Evolutionary conservation across 2,329 filamentous ascomycete genomes (phyloP).

Genomic region (Fusarium solani-melongenae): DNA sequence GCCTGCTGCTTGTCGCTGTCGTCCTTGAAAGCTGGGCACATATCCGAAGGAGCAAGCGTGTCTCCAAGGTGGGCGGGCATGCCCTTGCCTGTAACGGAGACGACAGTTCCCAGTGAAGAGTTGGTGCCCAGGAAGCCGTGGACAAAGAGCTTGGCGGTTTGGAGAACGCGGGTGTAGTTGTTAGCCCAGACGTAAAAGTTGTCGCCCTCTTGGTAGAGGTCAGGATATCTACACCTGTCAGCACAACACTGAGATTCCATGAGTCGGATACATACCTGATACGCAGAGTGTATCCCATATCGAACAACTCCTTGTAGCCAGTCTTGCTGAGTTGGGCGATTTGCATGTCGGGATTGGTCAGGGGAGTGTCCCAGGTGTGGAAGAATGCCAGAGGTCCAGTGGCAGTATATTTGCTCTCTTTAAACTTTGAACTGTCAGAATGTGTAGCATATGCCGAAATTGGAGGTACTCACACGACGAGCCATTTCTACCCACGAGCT

Average conservation of each 20-base stretch:
- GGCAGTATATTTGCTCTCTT: conserved; percentile 63
- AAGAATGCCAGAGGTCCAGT: conserved; percentile 66
- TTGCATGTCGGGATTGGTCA: conserved; percentile 65
- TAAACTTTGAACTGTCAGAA: conserved; percentile 54
- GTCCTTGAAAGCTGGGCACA: conserved; percentile 69
- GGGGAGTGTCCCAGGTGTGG: conserved; percentile 66
- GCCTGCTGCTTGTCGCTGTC: conserved; percentile 59
- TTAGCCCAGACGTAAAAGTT: conserved; percentile 73
- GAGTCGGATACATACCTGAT: conserved; percentile 47
- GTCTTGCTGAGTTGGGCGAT: conserved; percentile 70
- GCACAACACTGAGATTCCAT: rapidly evolving
- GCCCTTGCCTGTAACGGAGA: conserved; percentile 68
- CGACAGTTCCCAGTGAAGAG: conserved; percentile 63
- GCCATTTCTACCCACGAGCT: conserved; percentile 63
- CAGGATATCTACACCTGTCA: conserved; percentile 51
- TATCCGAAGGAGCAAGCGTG: conserved; percentile 71
- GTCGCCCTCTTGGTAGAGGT: conserved; percentile 61
- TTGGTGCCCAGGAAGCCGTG: conserved; percentile 70
- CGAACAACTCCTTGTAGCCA: conserved; percentile 70
- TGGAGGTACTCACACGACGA: conserved; percentile 48
- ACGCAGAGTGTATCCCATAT: conserved; percentile 64
- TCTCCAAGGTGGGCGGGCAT: conserved; percentile 65
- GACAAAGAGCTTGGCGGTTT: conserved; percentile 71
- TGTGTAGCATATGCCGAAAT: neutral
- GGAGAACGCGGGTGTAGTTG: conserved; percentile 71